These are phyloP conservation scores for Leccinum obscurum DNA, from an alignment of 768 basidiomycete genomes.

Conservation along the genomic window DNA sequence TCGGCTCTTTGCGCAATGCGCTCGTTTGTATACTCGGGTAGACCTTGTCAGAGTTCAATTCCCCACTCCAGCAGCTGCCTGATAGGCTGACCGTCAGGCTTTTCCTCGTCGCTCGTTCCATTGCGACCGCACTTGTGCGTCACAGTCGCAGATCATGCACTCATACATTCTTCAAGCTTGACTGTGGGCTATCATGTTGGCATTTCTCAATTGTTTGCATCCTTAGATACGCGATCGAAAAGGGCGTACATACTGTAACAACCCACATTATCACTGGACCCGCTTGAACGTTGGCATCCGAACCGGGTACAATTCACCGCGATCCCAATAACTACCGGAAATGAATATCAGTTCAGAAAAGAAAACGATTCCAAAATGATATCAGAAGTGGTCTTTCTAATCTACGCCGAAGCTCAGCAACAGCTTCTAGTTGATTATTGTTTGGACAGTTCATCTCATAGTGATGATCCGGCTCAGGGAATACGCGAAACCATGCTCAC, in stretches of 20 bases:
- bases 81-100: background rate
- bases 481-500: slow-evolving; percentile 7
- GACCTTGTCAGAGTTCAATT: slow-evolving; percentile 13
- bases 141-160: background rate
- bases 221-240: slow-evolving; percentile 1
- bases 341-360: background rate
- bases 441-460: slow-evolving; percentile 33
- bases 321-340: background rate
- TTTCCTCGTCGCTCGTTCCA: background rate
- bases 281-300: background rate
- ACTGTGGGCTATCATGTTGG: background rate
- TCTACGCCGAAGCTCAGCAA: slow-evolving; percentile 77
- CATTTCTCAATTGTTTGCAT: slow-evolving; percentile 5
- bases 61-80: background rate
- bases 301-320: background rate
- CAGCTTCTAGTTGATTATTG: slow-evolving; percentile 87
- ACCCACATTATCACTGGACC: background rate
- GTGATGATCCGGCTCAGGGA: background rate
- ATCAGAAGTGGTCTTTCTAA: slow-evolving; percentile 44
- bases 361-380: background rate
- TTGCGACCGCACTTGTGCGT: background rate
- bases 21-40: slow-evolving; percentile 13
- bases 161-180: background rate
- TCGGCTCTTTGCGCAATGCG: slow-evolving; percentile 15
- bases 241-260: slow-evolving; percentile 9